Base-by-base conservation (phyloP, 176 grass and related monocot species). In the Oryza officinalis region DNA sequence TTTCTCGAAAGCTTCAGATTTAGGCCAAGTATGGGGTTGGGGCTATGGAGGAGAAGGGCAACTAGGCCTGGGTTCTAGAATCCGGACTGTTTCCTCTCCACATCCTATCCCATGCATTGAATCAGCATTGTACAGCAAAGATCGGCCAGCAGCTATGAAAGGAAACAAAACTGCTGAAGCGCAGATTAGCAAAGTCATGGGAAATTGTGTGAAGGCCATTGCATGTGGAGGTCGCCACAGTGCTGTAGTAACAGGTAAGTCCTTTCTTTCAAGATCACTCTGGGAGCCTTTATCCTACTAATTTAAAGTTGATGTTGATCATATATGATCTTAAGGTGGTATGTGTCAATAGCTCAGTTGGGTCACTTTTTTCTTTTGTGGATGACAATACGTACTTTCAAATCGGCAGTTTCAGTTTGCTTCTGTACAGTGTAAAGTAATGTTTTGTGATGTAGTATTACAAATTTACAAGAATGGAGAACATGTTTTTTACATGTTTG, bases 41-140 rank as follows among this genome's bases (percentile, higher is more conserved):
- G 97, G 97, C 37, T 99, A 99, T 86, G 97, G 97, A 90, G 97
- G 93, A 63, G 97, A 99, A 91, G 97, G 97, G 22, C 97, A 99
- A 80, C 81, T 99, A 81, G 97, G 97, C 80, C 87, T 99, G 61
- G 97, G 97, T 87, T 94, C 93, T 87, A 83, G 93, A 79, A 96
- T 96, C 63, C 86, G 97, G 31, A 94, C 88, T 50, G 88, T 99
- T 50, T 94, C 91, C 63, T 96, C 97, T 82, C 93, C 97, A 50
- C 97, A 96, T 85, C 91, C 93, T 22, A 68, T 99, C 75, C 97
- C 91, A 1, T 99, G 97, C 86, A 90, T 99, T 76, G 97, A 99
- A 71, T 92, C 88, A 5, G 80, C 86, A 71, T 70, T 89, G 27
- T 92, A 92, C 27, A 52, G 83, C 83, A 96, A 92, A 86, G 96